Evolutionary conservation across 352 stramenopile genomes (phyloP).

Genomic region (Phytophthora sansomeana): DNA sequence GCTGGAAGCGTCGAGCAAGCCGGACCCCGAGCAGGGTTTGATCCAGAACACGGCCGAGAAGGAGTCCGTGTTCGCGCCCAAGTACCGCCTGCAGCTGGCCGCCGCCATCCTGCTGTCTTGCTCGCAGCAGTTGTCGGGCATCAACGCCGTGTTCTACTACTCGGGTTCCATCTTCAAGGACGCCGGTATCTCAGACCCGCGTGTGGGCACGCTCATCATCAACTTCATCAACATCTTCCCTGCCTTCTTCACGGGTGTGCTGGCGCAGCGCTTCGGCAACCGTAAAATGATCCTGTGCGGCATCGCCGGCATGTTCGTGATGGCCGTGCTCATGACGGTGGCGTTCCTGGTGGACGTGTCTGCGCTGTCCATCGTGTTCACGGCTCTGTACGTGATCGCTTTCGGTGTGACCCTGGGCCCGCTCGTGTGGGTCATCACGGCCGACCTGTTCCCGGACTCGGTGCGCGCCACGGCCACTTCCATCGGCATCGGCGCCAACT

Average conservation of each 20-base stretch:
- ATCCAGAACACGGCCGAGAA: slow-evolving; percentile 27
- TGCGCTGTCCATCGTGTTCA: slow-evolving; percentile 28
- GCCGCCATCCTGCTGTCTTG: slow-evolving; percentile 42
- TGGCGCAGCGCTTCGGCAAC: slow-evolving; percentile 46
- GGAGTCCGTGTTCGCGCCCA: slow-evolving; percentile 26
- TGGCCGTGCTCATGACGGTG: slow-evolving; percentile 29
- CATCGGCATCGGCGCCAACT: slow-evolving; percentile 58
- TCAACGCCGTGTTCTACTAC: slow-evolving; percentile 40
- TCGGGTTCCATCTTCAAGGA: slow-evolving; percentile 15
- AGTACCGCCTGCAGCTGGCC: slow-evolving; percentile 44
- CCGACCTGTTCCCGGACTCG: slow-evolving; percentile 21
- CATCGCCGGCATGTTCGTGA: slow-evolving; percentile 35
- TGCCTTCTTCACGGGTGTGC: slow-evolving; percentile 21
- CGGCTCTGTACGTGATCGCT: slow-evolving; percentile 15
- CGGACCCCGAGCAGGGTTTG: slow-evolving; percentile 21
- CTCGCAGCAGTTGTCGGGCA: slow-evolving; percentile 56
- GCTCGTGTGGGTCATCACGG: slow-evolving; percentile 18
- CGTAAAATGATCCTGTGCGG: slow-evolving; percentile 54
- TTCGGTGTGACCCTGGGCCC: slow-evolving; percentile 10
- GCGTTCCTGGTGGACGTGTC: slow-evolving; percentile 24
- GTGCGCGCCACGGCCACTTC: slow-evolving; percentile 15
- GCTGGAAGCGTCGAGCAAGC: slow-evolving; percentile 27
- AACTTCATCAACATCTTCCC: slow-evolving; percentile 22
- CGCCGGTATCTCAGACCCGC: slow-evolving; percentile 17
- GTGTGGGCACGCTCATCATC: slow-evolving; percentile 23